phyloP scores from a whole-genome alignment of 768 basidiomycete genomes.

The Tylopilus subfusipes region DNA sequence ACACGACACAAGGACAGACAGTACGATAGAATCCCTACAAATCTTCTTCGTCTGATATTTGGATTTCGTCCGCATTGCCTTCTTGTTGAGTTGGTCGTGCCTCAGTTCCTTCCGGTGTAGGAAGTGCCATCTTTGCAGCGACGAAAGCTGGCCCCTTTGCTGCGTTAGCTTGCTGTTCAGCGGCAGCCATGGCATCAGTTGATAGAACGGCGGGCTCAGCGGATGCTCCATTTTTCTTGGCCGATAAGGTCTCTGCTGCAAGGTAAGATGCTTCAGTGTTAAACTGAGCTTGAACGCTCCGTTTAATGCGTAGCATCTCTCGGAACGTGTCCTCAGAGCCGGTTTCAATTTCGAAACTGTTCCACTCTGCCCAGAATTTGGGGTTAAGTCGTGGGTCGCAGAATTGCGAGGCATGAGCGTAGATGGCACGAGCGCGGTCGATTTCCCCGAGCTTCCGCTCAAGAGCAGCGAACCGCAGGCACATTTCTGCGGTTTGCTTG shows the following conservation, averaged over 20 bases:
- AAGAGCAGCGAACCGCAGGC: conserved; percentile 89
- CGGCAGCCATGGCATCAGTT: conserved; percentile 85
- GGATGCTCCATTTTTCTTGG: conserved; percentile 51
- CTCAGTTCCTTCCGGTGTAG: conserved; percentile 39
- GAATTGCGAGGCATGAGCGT: conserved; percentile 97
- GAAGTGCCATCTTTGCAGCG: conserved; percentile 57
- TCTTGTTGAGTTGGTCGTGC: conserved; percentile 25
- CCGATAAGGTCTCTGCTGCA: conserved; percentile 83
- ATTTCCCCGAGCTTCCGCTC: conserved; percentile 99
- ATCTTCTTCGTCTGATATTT: conserved; percentile 83
- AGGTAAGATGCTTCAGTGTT: conserved; percentile 95
- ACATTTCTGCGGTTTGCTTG: conserved; percentile 95
- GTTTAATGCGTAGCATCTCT: conserved; percentile 92
- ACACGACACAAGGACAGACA: conserved; percentile 14
- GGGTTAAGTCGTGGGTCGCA: conserved; percentile 92
- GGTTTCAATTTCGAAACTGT: conserved; percentile 95
- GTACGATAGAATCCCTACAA: conserved; percentile 34
- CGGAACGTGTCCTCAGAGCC: conserved; percentile 98
- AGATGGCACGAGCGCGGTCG: conserved; percentile 93
- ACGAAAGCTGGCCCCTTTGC: conserved; percentile 71
- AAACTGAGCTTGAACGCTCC: conserved; percentile 97
- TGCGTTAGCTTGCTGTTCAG: conserved; percentile 60
- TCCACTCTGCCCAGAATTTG: conserved; percentile 97
- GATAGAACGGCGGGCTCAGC: conserved; percentile 42
- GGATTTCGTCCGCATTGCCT: conserved; percentile 79